phyloP scores from a whole-genome alignment of 2,329 filamentous ascomycete species.

The Diaporthe batatas region DNA sequence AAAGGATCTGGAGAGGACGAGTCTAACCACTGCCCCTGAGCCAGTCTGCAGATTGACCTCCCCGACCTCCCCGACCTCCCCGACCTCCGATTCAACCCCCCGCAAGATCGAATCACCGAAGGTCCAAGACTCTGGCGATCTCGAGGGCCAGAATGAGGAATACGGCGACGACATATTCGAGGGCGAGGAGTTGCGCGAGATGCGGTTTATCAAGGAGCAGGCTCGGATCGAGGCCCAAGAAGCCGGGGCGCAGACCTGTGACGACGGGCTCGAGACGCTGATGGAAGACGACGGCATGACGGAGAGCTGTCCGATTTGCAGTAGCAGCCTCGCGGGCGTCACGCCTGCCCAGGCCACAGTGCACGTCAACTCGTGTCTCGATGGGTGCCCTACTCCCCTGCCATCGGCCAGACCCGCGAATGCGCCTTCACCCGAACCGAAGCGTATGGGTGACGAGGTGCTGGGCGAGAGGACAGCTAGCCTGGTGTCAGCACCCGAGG shows the following conservation, averaged over 20 bases:
- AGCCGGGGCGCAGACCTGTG: slow-evolving; percentile 56
- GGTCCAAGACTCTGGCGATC: slow-evolving; percentile 52
- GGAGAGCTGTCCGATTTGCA: slow-evolving; percentile 82
- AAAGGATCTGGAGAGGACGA: slow-evolving; percentile 39
- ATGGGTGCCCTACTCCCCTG: slow-evolving; percentile 79
- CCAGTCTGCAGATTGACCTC: slow-evolving; percentile 19
- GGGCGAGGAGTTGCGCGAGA: slow-evolving; percentile 75
- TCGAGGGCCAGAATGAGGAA: slow-evolving; percentile 67
- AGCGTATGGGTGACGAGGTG: slow-evolving; percentile 38
- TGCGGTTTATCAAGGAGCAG: slow-evolving; percentile 82
- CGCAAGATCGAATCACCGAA: slow-evolving; percentile 41
- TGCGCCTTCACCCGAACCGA: slow-evolving; percentile 40
- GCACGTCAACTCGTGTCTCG: slow-evolving; percentile 94
- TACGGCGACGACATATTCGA: slow-evolving; percentile 64
- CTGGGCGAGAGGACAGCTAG: slow-evolving; percentile 37
- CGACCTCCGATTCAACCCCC: no score
- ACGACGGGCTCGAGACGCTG: slow-evolving; percentile 51
- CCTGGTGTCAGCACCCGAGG: slow-evolving; percentile 53
- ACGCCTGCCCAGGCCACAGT: slow-evolving; percentile 77
- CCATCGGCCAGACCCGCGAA: slow-evolving; percentile 48
- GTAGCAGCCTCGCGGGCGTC: slow-evolving; percentile 70
- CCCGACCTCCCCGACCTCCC: slow-evolving; percentile 26
- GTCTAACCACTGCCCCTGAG: slow-evolving; percentile 38
- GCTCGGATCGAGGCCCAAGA: slow-evolving; percentile 74
- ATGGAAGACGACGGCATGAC: slow-evolving; percentile 50